Evolutionary conservation across 2,329 filamentous ascomycete genomes (phyloP), one percentile per base, ranked within the genome.

Genomic region (Colletotrichum chrysophilum): DNA sequence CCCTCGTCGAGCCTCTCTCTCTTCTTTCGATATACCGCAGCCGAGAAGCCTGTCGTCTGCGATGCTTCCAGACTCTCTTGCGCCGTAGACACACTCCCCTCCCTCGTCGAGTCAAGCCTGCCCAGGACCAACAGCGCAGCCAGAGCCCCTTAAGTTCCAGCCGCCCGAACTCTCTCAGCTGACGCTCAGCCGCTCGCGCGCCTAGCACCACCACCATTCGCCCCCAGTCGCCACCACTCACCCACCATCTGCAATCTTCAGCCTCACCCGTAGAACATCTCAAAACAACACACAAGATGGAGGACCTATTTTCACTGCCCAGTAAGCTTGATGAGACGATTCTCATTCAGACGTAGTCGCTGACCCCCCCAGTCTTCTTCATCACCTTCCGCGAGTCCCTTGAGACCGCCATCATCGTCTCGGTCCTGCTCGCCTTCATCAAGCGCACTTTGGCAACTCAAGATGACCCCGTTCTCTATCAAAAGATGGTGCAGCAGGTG

Each of bases 361-460:
- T 75, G 4, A 75, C 52, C 7, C 4, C 16, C 34, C 2, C 62
- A 78, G 91, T 94, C 69, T 94, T 94, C 86, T 94, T 94, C 87
- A 92, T 94, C 81, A 90, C 91, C 84, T 93, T 94, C 82, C 89
- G 93, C 80, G 93, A 94, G 84, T 90, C 89, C 66, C 82, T 94
- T 58, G 93, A 94, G 85, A 91, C 90, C 5, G 89, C 86, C 72
- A 92, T 94, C 79, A 91, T 94, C 78, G 89, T 94, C 72, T 93
- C 92, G 1, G 90, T 94, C 4, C 86, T 94, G 38, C 87, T 94
- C 21, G 88, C 92, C 10, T 94, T 93, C 81, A 83, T 94, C 73
- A 93, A 93, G 82, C 91, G 93, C 80, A 91, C 90, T 7, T 85
- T 94, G 67, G 88, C 88, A 12, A 87, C 89, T 14, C 87, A 89